phyloP scores from a whole-genome alignment of 164 flowering plant species.

The Magnolia sinica region DNA sequence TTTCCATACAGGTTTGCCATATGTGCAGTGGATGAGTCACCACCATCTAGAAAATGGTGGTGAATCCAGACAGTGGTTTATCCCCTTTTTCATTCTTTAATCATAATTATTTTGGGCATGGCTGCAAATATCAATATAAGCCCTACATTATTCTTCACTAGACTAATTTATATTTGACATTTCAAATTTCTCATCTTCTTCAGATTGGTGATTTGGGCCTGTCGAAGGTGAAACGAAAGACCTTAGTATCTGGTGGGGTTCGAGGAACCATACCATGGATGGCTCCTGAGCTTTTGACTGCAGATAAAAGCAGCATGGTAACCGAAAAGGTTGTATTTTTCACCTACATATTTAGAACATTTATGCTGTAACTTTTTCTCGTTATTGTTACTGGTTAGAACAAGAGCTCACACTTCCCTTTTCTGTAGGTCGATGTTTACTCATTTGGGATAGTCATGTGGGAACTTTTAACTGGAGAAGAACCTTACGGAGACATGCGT shows the following conservation, averaged over 20 bases:
- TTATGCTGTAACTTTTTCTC: not conserved
- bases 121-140: too few relatives aligned
- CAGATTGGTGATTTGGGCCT: slow-evolving; percentile 51
- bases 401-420: not conserved
- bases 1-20: too few relatives aligned
- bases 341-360: not conserved
- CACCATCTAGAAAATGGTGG: too few relatives aligned
- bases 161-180: not conserved
- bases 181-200: slow-evolving; percentile 1
- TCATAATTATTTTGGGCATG: too few relatives aligned
- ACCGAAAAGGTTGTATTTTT: slow-evolving; percentile 34
- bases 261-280: slow-evolving; percentile 55
- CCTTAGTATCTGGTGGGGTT: slow-evolving; percentile 35
- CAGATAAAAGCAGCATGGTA: slow-evolving; percentile 23
- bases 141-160: too few relatives aligned
- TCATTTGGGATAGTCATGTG: slow-evolving; percentile 62
- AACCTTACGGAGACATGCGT: slow-evolving; percentile 42
- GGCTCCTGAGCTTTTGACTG: slow-evolving; percentile 41
- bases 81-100: too few relatives aligned
- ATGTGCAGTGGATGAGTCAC: too few relatives aligned
- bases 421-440: slow-evolving; percentile 46
- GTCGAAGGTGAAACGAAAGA: slow-evolving; percentile 34
- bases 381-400: not conserved
- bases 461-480: slow-evolving; percentile 53
- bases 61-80: too few relatives aligned